These are phyloP conservation scores for Podila horticola DNA, from an alignment of 192 early-diverging fungal species.

Conservation along the genomic window DNA sequence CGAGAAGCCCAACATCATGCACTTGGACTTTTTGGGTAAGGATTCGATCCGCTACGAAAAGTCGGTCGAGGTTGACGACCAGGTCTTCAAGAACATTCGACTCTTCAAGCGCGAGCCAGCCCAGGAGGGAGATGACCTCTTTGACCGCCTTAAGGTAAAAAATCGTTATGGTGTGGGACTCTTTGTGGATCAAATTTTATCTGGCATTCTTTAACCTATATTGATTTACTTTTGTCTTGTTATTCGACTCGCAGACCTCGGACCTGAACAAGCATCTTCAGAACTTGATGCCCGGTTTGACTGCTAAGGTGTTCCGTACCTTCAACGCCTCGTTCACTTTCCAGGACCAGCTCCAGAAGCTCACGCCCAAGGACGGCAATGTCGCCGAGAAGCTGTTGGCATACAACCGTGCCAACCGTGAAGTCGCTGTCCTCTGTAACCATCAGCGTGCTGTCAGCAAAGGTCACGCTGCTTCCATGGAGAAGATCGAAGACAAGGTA, in stretches of 20 bases:
- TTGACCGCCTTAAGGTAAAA: conserved; percentile 90
- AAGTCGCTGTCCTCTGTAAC: conserved; percentile 97
- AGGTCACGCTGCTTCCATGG: conserved; percentile 79
- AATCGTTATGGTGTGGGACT: not conserved
- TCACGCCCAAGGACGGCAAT: conserved; percentile 74
- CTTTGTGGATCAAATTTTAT: not conserved
- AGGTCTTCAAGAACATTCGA: conserved; percentile 94
- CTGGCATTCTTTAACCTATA: not conserved
- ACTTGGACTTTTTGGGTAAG: conserved; percentile 98
- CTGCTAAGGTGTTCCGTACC: conserved; percentile 99
- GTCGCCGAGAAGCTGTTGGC: conserved; percentile 89
- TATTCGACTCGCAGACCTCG: conserved; percentile 59
- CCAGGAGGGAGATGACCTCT: conserved; percentile 79
- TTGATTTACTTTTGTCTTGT: not conserved
- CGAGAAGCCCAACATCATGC: conserved; percentile 83
- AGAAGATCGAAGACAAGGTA: conserved; percentile 84
- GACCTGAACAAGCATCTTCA: conserved; percentile 91
- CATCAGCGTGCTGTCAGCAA: conserved; percentile 94
- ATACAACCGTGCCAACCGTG: conserved; percentile 95
- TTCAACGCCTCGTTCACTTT: conserved; percentile 96
- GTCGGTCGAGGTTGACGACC: conserved; percentile 81
- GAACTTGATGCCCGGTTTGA: conserved; percentile 88
- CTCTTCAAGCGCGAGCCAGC: conserved; percentile 90
- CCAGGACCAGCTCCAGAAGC: conserved; percentile 82
- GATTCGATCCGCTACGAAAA: conserved; percentile 97